Evolutionary conservation across 1,139 yeast genomes (phyloP).

Genomic region (Candida smagusa): DNA sequence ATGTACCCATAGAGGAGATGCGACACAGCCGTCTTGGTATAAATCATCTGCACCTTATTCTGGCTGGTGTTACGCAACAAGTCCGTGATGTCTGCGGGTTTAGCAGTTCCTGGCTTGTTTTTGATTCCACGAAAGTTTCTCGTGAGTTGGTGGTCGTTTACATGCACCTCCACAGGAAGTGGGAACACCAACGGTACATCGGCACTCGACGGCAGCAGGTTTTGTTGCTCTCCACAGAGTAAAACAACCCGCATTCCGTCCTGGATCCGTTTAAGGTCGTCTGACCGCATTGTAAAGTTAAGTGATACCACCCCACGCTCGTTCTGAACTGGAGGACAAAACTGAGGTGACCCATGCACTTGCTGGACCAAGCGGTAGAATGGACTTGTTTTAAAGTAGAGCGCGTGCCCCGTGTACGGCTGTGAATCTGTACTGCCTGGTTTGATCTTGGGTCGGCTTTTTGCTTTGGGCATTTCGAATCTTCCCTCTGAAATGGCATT

Average conservation of each 20-base stretch:
- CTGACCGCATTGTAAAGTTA: conserved; percentile 36
- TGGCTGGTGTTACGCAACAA: conserved; percentile 26
- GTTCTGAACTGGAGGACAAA: conserved; percentile 23
- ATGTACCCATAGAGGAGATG: conserved; percentile 50
- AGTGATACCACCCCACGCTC: conserved; percentile 41
- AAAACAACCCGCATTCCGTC: conserved; percentile 35
- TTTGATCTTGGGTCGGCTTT: conserved; percentile 1
- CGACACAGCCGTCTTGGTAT: conserved; percentile 48
- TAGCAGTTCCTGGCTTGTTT: conserved; percentile 59
- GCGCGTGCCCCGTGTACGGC: conserved; percentile 28
- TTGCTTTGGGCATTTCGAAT: conserved; percentile 8
- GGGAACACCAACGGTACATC: conserved; percentile 56
- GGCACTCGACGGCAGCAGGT: conserved; percentile 20
- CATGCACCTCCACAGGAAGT: conserved; percentile 50
- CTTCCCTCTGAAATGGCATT: conserved; percentile 17
- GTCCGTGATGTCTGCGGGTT: conserved; percentile 62
- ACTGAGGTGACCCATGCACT: conserved; percentile 45
- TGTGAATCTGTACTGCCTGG: conserved; percentile 12
- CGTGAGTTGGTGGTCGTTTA: conserved; percentile 45
- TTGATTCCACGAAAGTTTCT: conserved; percentile 60
- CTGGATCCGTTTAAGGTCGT: conserved; percentile 30
- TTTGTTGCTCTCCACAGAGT: conserved; percentile 42
- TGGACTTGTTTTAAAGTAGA: conserved; percentile 50
- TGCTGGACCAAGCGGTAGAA: conserved; percentile 46
- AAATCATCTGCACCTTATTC: conserved; percentile 48